A percentile compares a stretch with the other conserved stretches of the same genome.
phyloP scores from a whole-genome alignment of 495 filamentous ascomycete genomes.

The Hamigera avellanea region DNA sequence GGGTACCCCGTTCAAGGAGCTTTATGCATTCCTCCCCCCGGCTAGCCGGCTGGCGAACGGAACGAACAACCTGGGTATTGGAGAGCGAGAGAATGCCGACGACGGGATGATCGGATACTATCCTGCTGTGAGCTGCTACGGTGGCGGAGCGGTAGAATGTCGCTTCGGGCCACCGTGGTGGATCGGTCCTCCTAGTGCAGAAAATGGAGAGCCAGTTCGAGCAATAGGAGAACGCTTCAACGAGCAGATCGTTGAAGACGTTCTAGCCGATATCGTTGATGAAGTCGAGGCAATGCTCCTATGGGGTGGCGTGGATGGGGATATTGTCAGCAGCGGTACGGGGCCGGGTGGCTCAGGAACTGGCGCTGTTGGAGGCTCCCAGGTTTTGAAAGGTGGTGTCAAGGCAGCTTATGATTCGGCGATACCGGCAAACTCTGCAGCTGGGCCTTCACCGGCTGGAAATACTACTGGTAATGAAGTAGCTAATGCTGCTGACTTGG shows the following conservation, averaged over 20 bases:
- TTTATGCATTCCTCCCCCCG: conserved; percentile 86
- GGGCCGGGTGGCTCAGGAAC: conserved; percentile 16
- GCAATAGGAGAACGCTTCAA: conserved; percentile 71
- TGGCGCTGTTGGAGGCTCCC: conserved; percentile 24
- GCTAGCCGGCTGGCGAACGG: conserved; percentile 54
- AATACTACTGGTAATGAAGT: conserved; percentile 4
- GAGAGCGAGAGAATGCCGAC: conserved; percentile 71
- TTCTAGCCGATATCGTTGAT: conserved; percentile 84
- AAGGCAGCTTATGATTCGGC: conserved; percentile 24
- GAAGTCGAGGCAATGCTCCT: conserved; percentile 59
- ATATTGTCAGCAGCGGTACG: conserved; percentile 22
- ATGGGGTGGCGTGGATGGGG: conserved; percentile 32
- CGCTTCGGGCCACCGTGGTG: conserved; percentile 90
- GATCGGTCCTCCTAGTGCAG: conserved; percentile 52
- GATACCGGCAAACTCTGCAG: conserved; percentile 6
- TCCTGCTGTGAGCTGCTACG: conserved; percentile 84
- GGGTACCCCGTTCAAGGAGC: conserved; percentile 78
- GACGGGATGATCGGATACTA: conserved; percentile 94
- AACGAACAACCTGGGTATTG: conserved; percentile 55
- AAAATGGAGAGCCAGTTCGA: conserved; percentile 30
- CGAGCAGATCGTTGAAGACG: conserved; percentile 92
- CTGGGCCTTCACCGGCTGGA: background rate
- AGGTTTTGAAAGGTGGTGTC: conserved; percentile 25
- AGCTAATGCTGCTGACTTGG: conserved; percentile 7
- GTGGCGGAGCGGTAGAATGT: conserved; percentile 78